These are phyloP conservation scores for Poa annua DNA, from an alignment of 176 grass and related monocot species.

Conservation along the genomic window DNA sequence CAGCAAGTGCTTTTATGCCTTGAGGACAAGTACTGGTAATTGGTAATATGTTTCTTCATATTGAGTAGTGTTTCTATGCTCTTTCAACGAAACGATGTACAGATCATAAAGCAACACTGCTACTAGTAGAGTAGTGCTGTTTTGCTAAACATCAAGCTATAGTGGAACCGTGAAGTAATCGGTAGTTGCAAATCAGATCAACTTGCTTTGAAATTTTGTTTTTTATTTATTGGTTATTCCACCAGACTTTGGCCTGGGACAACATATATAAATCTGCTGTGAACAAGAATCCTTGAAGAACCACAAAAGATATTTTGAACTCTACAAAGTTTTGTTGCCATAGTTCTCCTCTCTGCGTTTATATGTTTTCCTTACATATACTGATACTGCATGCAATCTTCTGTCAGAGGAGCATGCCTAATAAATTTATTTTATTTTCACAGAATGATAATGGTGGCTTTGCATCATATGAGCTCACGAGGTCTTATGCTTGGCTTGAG, in stretches of 20 bases:
- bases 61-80: conserved; percentile 22
- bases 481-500: conserved; percentile 96
- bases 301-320: neutral
- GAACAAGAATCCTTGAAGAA: conserved; percentile 19
- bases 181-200: neutral
- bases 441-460: conserved; percentile 93
- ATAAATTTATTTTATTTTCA: conserved; percentile 30
- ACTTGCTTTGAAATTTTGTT: neutral
- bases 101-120: neutral
- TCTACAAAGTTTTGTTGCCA: conserved; percentile 31
- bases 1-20: neutral
- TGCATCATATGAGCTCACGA: conserved; percentile 89
- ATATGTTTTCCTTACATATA: conserved; percentile 23
- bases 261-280: neutral
- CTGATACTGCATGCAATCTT: neutral
- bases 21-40: conserved; percentile 7
- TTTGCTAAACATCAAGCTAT: neutral
- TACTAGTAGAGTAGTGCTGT: neutral
- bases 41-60: conserved; percentile 6
- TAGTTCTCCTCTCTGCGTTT: conserved; percentile 17
- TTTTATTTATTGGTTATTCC: neutral
- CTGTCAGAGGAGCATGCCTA: conserved; percentile 16
- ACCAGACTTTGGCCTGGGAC: neutral
- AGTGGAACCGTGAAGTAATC: neutral
- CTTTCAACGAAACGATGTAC: neutral